Base-by-base conservation (phyloP, 1,284 basidiomycete genomes). In the Coniferiporia weirii region DNA sequence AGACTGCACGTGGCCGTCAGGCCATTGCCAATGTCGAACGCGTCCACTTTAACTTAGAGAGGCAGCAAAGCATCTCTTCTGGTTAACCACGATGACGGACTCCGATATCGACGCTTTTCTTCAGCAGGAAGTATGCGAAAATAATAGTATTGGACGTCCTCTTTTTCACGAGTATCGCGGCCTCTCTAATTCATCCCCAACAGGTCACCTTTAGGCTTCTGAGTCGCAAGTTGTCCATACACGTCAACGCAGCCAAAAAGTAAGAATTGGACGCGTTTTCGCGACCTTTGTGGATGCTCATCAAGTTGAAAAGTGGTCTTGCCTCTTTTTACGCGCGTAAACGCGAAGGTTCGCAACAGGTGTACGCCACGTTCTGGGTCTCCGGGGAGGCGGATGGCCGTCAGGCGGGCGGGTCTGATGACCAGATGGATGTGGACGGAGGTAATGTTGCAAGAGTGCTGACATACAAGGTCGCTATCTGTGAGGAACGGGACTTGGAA, bases 211-310 rank as follows among this genome's bases (percentile, higher is more conserved):
- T 82, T 69, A 79, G 88, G 40, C 83, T 81, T 3, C 75, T 91
- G 54, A 90, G 88, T 66, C 79, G 86, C 62, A 80, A 79, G 49
- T 77, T 88, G 47, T 75, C 76, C 0, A 75, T 90, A 55, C 85
- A 90, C 66, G 87, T 90, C 64, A 87, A 89, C 67, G 70, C 72
- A 38, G 88, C 89, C 9, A 90, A 89, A 69, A 85, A 84, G 88
- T 89, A 63, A 66, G 80, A 59, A 35, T 15, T 49, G 15, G 3
- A 52, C 54, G 38, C 36, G 49, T 53, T 13, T 36, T 4, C 5
- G 1, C n/a, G 43, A 1, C n/a, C 34, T 1, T 47, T 3, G 7
- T 20, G 34, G 17, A 15, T 38, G 36, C 36, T 19, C 15, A 53
- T 19, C 19, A 34, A 35, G 36, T 52, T 15, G 9, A 32, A 10